phyloP scores from a whole-genome alignment of 176 grass and related monocot genomes.

The Rhynchospora pubera region DNA sequence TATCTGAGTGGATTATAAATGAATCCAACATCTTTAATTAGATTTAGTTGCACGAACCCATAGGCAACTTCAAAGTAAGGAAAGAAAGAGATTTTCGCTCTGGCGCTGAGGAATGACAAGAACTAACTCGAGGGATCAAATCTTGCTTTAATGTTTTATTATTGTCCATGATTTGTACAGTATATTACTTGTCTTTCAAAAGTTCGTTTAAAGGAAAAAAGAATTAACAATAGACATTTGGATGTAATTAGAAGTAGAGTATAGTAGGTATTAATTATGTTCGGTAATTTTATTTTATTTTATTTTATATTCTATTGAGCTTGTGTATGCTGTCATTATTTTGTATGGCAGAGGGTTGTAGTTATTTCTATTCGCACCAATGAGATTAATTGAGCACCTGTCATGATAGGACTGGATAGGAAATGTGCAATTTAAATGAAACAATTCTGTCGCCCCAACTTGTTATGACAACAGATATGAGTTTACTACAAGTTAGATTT shows the following conservation, averaged over 20 bases:
- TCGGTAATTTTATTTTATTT: conserved; percentile 1
- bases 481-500: not conserved
- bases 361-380: not conserved
- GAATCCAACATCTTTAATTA: conserved; percentile 3
- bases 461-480: not conserved
- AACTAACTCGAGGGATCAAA: not conserved
- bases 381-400: not conserved
- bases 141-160: not conserved
- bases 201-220: not conserved
- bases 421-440: not conserved
- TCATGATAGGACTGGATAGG: not conserved
- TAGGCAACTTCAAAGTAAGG: not conserved
- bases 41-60: not conserved
- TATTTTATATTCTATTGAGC: not conserved
- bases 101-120: not conserved
- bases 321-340: not conserved
- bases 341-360: not conserved
- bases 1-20: not conserved
- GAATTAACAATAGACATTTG: not conserved
- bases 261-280: not conserved
- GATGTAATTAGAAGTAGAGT: conserved; percentile 1
- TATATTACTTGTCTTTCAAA: not conserved
- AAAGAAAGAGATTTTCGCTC: not conserved
- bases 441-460: not conserved
- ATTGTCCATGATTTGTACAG: not conserved